Conservation (phyloP, 2,329 filamentous ascomycete species). For the Alternaria panax region DNA sequence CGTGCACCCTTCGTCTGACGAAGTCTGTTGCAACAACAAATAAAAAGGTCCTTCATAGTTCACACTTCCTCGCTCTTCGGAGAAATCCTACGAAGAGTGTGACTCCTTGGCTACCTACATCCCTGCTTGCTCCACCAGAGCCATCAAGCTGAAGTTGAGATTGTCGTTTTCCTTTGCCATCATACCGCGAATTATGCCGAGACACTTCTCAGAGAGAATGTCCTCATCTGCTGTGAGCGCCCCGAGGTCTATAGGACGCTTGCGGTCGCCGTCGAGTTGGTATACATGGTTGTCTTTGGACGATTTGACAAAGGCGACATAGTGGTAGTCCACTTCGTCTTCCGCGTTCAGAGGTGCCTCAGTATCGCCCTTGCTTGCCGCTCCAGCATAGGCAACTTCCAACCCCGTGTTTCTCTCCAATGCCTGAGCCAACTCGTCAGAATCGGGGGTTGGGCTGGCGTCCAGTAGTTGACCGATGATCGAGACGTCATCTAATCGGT, state of each 20-base stretch:
- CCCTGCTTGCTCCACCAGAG: slow-evolving; percentile 23
- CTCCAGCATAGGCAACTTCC: slow-evolving; percentile 35
- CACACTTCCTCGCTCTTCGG: slow-evolving; percentile 59
- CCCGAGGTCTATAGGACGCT: slow-evolving; percentile 42
- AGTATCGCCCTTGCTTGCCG: slow-evolving; percentile 38
- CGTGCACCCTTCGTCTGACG: slow-evolving; percentile 39
- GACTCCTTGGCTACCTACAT: slow-evolving; percentile 63
- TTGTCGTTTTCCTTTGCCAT: slow-evolving; percentile 27
- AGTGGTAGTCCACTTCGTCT: slow-evolving; percentile 47
- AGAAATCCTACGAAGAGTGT: slow-evolving; percentile 55
- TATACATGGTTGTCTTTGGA: slow-evolving; percentile 33
- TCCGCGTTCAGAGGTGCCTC: slow-evolving; percentile 35
- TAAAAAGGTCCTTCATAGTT: slow-evolving; percentile 62
- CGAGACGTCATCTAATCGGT: slow-evolving; percentile 16
- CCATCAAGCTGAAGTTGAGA: slow-evolving; percentile 42
- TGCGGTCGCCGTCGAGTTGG: slow-evolving; percentile 43
- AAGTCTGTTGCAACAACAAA: slow-evolving; percentile 56
- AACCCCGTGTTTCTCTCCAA: slow-evolving; percentile 35
- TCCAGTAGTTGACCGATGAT: slow-evolving; percentile 23
- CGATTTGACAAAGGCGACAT: slow-evolving; percentile 44
- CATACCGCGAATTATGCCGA: slow-evolving; percentile 33
- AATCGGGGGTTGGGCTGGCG: slow-evolving; percentile 11
- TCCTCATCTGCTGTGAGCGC: slow-evolving; percentile 27
- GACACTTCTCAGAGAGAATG: slow-evolving; percentile 28
- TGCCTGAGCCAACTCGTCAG: slow-evolving; percentile 22